Percentiles rank a stretch among this genome's conserved stretches.
Evolutionary conservation across 2,329 filamentous ascomycete species (phyloP).

Genomic region (Cytospora mali): DNA sequence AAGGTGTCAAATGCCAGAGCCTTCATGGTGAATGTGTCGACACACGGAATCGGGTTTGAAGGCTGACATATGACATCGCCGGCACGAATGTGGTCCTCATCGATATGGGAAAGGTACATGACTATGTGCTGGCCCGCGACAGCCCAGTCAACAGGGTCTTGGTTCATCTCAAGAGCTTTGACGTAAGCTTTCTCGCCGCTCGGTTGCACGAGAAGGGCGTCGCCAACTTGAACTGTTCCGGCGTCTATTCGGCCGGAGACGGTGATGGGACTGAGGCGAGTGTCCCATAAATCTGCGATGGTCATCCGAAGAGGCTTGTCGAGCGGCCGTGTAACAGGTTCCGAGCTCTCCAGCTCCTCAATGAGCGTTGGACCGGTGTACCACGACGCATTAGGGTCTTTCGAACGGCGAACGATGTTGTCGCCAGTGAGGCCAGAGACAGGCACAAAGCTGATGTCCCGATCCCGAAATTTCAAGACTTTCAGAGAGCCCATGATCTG

Average conservation of each 20-base stretch:
- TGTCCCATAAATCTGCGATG: slow-evolving; percentile 84
- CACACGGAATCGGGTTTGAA: slow-evolving; percentile 66
- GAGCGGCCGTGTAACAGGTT: slow-evolving; percentile 66
- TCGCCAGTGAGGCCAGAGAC: slow-evolving; percentile 88
- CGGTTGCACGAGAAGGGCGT: slow-evolving; percentile 77
- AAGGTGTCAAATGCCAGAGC: slow-evolving; percentile 88
- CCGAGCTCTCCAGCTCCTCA: slow-evolving; percentile 81
- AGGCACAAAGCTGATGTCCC: slow-evolving; percentile 84
- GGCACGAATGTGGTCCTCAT: slow-evolving; percentile 76
- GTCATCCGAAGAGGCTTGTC: slow-evolving; percentile 83
- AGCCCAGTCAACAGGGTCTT: slow-evolving; percentile 78
- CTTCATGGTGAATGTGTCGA: slow-evolving; percentile 78
- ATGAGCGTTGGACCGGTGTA: slow-evolving; percentile 79
- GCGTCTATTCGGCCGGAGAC: slow-evolving; percentile 85
- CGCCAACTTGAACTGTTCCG: slow-evolving; percentile 82
- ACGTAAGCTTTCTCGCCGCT: slow-evolving; percentile 79
- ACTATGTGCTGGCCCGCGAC: slow-evolving; percentile 89
- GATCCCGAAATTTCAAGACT: slow-evolving; percentile 77
- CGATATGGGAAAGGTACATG: slow-evolving; percentile 83
- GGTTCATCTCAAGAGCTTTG: slow-evolving; percentile 79
- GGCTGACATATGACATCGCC: slow-evolving; percentile 86
- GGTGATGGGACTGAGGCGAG: slow-evolving; percentile 78
- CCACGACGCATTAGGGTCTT: slow-evolving; percentile 67
- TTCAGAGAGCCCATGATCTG: slow-evolving; percentile 83
- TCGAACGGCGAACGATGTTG: slow-evolving; percentile 70